phyloP scores from a whole-genome alignment of 352 stramenopile species.

The Pythium utonaiense region DNA sequence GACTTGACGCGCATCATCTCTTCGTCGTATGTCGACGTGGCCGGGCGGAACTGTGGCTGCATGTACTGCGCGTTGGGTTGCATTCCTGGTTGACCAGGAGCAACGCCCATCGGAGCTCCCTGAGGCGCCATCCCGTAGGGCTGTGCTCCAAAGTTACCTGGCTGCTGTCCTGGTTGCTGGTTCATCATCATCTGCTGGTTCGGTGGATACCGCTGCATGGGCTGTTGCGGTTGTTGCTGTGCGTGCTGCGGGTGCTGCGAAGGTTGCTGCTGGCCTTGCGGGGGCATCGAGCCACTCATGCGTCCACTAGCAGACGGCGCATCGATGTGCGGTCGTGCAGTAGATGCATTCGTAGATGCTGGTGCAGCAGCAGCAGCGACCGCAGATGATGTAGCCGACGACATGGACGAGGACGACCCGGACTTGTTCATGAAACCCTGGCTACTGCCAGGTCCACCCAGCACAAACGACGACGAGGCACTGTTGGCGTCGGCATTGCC shows the following conservation, averaged over 20 bases:
- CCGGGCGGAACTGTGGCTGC: constrained; percentile 56
- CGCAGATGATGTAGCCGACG: constrained; percentile 23
- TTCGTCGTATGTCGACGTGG: constrained; percentile 76
- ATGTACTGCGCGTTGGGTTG: constrained; percentile 57
- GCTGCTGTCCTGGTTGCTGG: constrained; percentile 36
- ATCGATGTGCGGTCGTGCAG: constrained; percentile 69
- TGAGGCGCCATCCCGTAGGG: constrained; percentile 45
- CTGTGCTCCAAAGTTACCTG: constrained; percentile 39
- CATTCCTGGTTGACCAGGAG: constrained; percentile 27
- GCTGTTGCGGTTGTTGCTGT: constrained; percentile 38
- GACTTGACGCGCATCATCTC: constrained; percentile 85
- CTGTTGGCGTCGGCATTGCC: constrained; percentile 10
- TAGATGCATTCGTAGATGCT: constrained; percentile 47
- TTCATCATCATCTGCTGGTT: constrained; percentile 81
- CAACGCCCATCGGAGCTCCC: constrained; percentile 25
- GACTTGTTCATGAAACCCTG: constrained; percentile 16
- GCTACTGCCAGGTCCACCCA: constrained; percentile 18
- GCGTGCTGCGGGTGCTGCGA: constrained; percentile 29
- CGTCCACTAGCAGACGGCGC: constrained; percentile 24
- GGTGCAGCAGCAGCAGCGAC: constrained; percentile 15
- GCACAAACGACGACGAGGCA: constrained; percentile 15
- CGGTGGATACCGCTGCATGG: constrained; percentile 43
- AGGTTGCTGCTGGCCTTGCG: constrained; percentile 23
- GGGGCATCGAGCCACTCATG: constrained; percentile 9
- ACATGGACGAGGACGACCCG: background rate